Percentiles rank a stretch among this genome's conserved stretches.
These are phyloP conservation scores for Mortierella antarctica DNA, from an alignment of 192 early-diverging fungal species.

Conservation along the genomic window DNA sequence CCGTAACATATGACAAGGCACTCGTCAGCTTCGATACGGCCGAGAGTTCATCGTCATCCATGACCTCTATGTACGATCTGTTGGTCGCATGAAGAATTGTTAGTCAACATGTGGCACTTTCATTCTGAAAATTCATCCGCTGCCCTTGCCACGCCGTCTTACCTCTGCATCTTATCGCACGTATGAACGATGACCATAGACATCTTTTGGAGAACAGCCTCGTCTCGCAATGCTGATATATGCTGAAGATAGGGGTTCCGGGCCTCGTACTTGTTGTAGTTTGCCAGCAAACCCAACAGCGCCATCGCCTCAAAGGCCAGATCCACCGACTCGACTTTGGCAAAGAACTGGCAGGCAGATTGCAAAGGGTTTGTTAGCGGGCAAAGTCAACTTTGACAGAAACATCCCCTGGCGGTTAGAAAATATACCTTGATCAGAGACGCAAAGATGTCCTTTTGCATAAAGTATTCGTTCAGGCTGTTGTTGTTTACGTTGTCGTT, in stretches of 20 bases:
- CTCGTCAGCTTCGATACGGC: constrained; percentile 49
- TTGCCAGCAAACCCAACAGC: constrained; percentile 61
- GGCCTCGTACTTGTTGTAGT: constrained; percentile 68
- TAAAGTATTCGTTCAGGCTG: constrained; percentile 68
- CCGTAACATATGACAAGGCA: constrained; percentile 56
- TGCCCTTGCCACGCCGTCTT: not conserved
- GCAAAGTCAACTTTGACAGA: not conserved
- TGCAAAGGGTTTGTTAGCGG: not conserved
- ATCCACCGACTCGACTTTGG: constrained; percentile 38
- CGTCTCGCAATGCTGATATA: constrained; percentile 47
- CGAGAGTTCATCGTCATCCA: constrained; percentile 60
- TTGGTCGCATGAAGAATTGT: not conserved
- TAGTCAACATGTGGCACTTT: not conserved
- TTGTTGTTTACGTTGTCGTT: constrained; percentile 70
- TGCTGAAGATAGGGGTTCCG: constrained; percentile 59
- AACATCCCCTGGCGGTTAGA: not conserved
- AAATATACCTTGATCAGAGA: constrained; percentile 56
- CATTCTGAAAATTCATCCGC: not conserved
- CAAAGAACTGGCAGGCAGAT: constrained; percentile 45
- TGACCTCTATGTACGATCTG: constrained; percentile 54
- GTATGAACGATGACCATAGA: constrained; percentile 16
- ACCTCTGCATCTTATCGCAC: constrained; percentile 42
- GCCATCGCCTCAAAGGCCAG: constrained; percentile 56
- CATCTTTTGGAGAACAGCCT: constrained; percentile 44
- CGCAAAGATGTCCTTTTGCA: constrained; percentile 59